Base-by-base conservation (phyloP, 306 rosid genomes). In the Quercus ilex region DNA sequence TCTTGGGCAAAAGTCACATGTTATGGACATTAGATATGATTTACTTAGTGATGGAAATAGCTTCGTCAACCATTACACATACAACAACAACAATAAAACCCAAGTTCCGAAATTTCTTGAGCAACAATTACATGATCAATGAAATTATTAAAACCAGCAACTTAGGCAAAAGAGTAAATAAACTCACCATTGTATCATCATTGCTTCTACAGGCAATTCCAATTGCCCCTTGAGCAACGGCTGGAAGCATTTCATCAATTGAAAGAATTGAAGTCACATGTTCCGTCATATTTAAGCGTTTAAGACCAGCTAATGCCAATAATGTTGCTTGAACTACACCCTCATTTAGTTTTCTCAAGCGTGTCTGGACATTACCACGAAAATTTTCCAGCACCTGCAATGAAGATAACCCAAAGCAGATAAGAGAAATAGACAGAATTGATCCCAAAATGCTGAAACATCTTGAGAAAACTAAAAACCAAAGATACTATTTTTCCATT, bases 321-420 rank as follows among this genome's bases (percentile, higher is more conserved):
- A 95, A 76, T n/a, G 99, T 95, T 71, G 99, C 99, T 80, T 93
- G 89, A 84, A 95, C 99, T 62, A 91, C 96, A 57, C 94, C 97
- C 71, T 93, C 97, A 46, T 73, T 87, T 72, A 95, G 92, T 76
- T 95, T 95, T 86, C 71, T 93, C 84, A 95, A 75, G 55, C 99
- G 86, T 55, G 98, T 88, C 81, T 95, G 98, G 78, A 95, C 99
- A 79, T 95, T 95, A 21, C 99, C 99, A n/a, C 99, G 91, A 75
- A 93, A 95, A 78, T 95, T 95, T 55, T 95, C 98, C 75, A 76
- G 90, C 79, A 93, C 99, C 99, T 95, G 83, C 57, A 79, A 78
- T 53, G 69, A 82, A 18, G 75, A 76, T 41, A 55, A 33, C 77
- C 49, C 38, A 78, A 49, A 74, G 59, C 72, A 63, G 38, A 68